Percentiles rank a stretch among this genome's conserved stretches.
Conservation (phyloP, 23 red algal species). For the Cyanidiococcus yangmingshanensis region DNA sequence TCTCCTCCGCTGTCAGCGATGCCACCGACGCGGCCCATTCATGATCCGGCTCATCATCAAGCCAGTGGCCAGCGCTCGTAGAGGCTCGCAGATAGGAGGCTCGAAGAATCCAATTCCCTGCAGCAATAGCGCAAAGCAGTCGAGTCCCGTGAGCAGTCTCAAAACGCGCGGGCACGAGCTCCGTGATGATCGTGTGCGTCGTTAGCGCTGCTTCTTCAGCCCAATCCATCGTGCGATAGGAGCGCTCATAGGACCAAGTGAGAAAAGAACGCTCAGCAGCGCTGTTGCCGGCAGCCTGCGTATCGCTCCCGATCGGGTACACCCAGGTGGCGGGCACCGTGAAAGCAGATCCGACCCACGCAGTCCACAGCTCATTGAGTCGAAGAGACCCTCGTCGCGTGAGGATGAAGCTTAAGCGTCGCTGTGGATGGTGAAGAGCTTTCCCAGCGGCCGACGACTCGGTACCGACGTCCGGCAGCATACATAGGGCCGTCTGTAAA, state of each 20-base stretch:
- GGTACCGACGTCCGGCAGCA: background rate
- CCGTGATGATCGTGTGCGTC: background rate
- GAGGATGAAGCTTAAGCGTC: background rate
- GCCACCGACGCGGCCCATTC: background rate
- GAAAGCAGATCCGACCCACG: background rate
- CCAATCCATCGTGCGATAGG: background rate
- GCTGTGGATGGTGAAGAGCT: background rate
- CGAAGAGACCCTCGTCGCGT: background rate
- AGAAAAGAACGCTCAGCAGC: background rate
- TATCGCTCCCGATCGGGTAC: background rate
- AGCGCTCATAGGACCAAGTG: background rate
- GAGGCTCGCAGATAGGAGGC: constrained; percentile 7
- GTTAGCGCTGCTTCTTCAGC: background rate
- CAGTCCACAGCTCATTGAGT: background rate
- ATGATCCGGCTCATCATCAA: constrained; percentile 4
- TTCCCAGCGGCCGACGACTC: background rate
- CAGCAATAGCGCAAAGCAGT: background rate
- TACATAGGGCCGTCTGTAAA: background rate
- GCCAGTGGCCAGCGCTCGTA: background rate
- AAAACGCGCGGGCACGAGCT: background rate
- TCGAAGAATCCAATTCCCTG: background rate
- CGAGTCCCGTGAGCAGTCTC: background rate
- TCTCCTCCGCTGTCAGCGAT: background rate
- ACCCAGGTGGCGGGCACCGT: background rate
- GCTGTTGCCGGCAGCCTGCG: background rate